Conservation (phyloP, 768 basidiomycete genomes). For the Termitomyces sp. region DNA sequence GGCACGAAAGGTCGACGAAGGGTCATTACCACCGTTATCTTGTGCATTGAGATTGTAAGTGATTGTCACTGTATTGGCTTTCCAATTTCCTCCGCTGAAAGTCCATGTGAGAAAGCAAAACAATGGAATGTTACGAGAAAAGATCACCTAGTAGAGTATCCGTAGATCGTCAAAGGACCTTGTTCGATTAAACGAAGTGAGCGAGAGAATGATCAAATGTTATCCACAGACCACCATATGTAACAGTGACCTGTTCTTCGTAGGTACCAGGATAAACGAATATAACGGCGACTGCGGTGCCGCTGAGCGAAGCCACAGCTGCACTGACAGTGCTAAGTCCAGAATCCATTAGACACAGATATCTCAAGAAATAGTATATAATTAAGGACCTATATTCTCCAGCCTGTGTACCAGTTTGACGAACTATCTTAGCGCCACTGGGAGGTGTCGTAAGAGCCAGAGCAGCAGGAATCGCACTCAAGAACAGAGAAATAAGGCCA, state of each 20-base stretch:
- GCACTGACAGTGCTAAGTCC: constrained; percentile 15
- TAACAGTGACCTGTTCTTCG: constrained; percentile 22
- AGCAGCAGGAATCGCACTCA: constrained; percentile 10
- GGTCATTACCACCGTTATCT: constrained; percentile 23
- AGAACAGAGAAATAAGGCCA: constrained; percentile 7
- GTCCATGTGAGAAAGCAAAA: not conserved
- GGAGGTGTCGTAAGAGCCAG: constrained; percentile 17
- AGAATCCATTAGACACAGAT: not conserved
- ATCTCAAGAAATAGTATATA: not conserved
- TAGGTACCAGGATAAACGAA: constrained; percentile 24
- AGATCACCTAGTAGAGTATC: constrained; percentile 19
- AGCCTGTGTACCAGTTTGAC: constrained; percentile 16
- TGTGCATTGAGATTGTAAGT: constrained; percentile 22
- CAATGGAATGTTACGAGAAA: not conserved
- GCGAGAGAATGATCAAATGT: not conserved
- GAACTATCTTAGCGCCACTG: constrained; percentile 22
- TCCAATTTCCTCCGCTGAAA: constrained; percentile 16
- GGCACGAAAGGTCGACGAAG: constrained; percentile 22
- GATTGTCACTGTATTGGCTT: constrained; percentile 20
- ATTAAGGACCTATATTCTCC: constrained; percentile 18
- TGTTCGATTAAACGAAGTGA: not conserved
- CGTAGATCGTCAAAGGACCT: constrained; percentile 18
- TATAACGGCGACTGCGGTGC: constrained; percentile 12
- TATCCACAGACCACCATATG: constrained; percentile 4
- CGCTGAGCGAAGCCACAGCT: constrained; percentile 19